Base-by-base conservation (phyloP, 345 rosid genomes). In the Salix purpurea region DNA sequence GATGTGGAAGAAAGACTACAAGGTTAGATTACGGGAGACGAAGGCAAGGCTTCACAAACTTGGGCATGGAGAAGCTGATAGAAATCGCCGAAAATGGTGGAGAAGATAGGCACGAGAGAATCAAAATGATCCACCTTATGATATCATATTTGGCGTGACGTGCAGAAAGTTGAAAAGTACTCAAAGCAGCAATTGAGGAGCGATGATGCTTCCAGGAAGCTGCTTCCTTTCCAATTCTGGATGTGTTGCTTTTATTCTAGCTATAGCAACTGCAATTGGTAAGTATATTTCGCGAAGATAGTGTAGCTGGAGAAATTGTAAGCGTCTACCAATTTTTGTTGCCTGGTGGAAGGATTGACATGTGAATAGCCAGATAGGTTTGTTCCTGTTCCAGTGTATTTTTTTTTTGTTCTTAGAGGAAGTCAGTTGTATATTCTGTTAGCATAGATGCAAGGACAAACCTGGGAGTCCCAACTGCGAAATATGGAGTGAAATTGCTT, bases 1-100 rank as follows among this genome's bases (percentile, higher is more conserved):
- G 85, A 67, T 85, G 28, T 95, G 99, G 99, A 95, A 89, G 87
- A 95, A 90, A 81, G 97, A 90, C 69, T 95, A 89, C 83, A 95
- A 90, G 85, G 82, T 81, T 66, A 86, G 90, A 85, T 81, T 95
- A 76, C 86, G 87, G 82, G 96, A 90, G 66, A 78, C 91, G 7
- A 96, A 89, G 78, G 84, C 78, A 78, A 89, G 91, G 84, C 85
- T 96, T 58, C 88, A 83, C 74, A 92, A 89, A 81, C 85, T 74
- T 48, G 85, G 90, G 44, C 78, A 73, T 71, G 37, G 78, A 67
- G 93, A 88, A 21, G 84, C 72, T 65, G 88, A 90, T 4, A 91
- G 82, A 83, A 73, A 81, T 74, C 89, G 91, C 56, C 82, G 96
- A 66, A 93, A 82, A 78, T 96, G 99, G 99, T 96, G 97, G 99